Conservation (phyloP, 192 early-diverging fungal genomes). For the Backusella sp. region DNA sequence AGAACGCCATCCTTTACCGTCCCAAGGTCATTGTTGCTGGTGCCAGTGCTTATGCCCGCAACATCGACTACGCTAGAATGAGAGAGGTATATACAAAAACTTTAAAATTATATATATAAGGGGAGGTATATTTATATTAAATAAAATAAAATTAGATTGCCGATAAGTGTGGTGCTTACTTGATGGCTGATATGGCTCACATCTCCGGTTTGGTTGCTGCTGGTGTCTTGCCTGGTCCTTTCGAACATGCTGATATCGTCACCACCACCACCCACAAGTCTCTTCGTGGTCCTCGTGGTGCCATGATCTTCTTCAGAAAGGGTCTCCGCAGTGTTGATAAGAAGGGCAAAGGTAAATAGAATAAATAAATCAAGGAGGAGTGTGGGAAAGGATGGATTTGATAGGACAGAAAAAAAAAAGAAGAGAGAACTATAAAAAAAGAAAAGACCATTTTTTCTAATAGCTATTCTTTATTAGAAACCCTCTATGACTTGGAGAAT, state of each 20-base stretch:
- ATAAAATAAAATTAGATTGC: slow-evolving; percentile 64
- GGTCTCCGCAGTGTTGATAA: slow-evolving; percentile 85
- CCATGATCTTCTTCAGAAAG: slow-evolving; percentile 98
- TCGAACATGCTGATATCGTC: slow-evolving; percentile 93
- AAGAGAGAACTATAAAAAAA: not conserved
- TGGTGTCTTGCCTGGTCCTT: slow-evolving; percentile 83
- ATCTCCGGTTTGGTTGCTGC: slow-evolving; percentile 91
- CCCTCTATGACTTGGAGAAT: slow-evolving; percentile 89
- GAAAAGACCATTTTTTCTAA: not conserved
- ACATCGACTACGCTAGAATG: slow-evolving; percentile 92
- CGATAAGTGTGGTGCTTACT: slow-evolving; percentile 78
- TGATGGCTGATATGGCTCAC: slow-evolving; percentile 98
- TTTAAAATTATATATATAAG: slow-evolving; percentile 1
- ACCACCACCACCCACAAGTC: slow-evolving; percentile 99
- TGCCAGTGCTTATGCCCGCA: slow-evolving; percentile 91
- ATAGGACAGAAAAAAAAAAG: not conserved
- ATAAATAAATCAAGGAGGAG: not conserved
- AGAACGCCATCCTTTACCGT: slow-evolving; percentile 78
- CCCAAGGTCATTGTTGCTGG: slow-evolving; percentile 98
- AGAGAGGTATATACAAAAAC: slow-evolving; percentile 37
- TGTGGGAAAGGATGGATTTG: not conserved
- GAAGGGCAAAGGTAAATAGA: slow-evolving; percentile 75
- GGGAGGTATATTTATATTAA: slow-evolving; percentile 6
- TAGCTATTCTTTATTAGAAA: slow-evolving; percentile 39
- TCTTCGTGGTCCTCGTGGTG: slow-evolving; percentile 95